Evolutionary conservation across 371 early-diverging fungal species (phyloP), one percentile per base, ranked within the genome.

Genomic region (Mortierella polycephala): DNA sequence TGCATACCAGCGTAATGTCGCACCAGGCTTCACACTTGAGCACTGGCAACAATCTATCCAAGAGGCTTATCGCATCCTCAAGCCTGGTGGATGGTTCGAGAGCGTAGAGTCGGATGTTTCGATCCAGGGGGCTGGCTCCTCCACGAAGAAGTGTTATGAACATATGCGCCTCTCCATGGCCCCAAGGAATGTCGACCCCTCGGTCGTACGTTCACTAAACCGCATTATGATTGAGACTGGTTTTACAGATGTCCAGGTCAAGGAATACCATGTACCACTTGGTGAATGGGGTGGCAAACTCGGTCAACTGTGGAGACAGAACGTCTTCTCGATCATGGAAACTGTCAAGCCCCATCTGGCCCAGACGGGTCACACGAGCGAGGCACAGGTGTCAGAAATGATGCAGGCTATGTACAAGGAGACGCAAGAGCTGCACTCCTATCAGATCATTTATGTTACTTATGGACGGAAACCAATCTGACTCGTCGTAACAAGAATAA

Each of bases 1-100:
- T 1, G 82, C 69, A 21, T 71, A 71, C 20, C 69, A 69, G 21
- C 74, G 82, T 13, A 74, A 69, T 56, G 82, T 88, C 65, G 58
- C 86, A 1, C 53, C 74, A 7, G 82, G 81, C 20, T 69, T 87
- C 55, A 83, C 86, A 7, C 73, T 74, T 0, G 71, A 80, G 16
- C 70, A 87, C 23, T 69, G 84, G 62, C 56, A 76, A 7, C 60
- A 60, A 1, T 61, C 70, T 0, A 54, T 82, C 10, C 49, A 57
- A 9, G 80, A 82, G 37, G 72, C 71, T 9, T 65, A 37, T 30
- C 71, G 82, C 10, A n/a, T 82, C 16, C 42, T 74, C 39, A 74
- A 74, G n/a, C 75, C 75, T 4, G 75, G 72, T 16, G 82, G 74
- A 8, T 82, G 65, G 51, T 71, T 79, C 37, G 82, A 82, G 56